Conservation (phyloP, 768 basidiomycete genomes). For the Amanita molliuscula region DNA sequence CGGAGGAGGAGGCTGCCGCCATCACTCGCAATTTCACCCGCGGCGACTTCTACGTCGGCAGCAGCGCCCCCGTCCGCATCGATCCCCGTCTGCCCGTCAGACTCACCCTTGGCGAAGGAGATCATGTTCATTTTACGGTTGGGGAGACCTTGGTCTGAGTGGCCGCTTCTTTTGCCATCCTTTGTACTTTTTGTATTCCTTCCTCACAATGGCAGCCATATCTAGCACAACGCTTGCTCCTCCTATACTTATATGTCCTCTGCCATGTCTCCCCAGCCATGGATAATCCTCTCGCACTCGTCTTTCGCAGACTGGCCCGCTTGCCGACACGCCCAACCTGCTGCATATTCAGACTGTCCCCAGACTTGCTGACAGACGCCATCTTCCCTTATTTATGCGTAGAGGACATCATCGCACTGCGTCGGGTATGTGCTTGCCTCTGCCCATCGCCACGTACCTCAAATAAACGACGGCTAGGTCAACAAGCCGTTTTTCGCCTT, state of each 20-base stretch:
- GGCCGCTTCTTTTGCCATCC: slow-evolving; percentile 3
- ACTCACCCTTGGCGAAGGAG: slow-evolving; percentile 72
- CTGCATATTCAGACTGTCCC: slow-evolving; percentile 21
- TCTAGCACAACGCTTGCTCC: background rate
- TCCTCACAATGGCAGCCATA: background rate
- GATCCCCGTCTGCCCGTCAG: slow-evolving; percentile 73
- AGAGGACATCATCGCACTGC: slow-evolving; percentile 38
- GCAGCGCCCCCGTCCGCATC: slow-evolving; percentile 72
- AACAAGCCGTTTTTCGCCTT: slow-evolving; percentile 49
- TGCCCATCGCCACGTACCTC: background rate
- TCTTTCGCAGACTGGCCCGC: slow-evolving; percentile 13
- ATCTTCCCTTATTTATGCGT: slow-evolving; percentile 31
- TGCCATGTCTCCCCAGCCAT: background rate
- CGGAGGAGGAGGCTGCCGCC: slow-evolving; percentile 75
- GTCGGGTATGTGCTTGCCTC: slow-evolving; percentile 22
- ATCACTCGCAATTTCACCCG: slow-evolving; percentile 76
- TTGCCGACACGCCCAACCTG: slow-evolving; percentile 12
- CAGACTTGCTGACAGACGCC: slow-evolving; percentile 32
- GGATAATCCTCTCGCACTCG: background rate
- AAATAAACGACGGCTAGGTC: slow-evolving; percentile 26
- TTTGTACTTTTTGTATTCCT: slow-evolving; percentile 3
- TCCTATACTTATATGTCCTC: background rate
- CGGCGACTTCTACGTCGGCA: slow-evolving; percentile 77
- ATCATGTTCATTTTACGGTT: slow-evolving; percentile 61
- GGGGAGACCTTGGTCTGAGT: slow-evolving; percentile 31